These are phyloP conservation scores for Halophytophthora polymorphica DNA, from an alignment of 352 stramenopile species.

Conservation along the genomic window DNA sequence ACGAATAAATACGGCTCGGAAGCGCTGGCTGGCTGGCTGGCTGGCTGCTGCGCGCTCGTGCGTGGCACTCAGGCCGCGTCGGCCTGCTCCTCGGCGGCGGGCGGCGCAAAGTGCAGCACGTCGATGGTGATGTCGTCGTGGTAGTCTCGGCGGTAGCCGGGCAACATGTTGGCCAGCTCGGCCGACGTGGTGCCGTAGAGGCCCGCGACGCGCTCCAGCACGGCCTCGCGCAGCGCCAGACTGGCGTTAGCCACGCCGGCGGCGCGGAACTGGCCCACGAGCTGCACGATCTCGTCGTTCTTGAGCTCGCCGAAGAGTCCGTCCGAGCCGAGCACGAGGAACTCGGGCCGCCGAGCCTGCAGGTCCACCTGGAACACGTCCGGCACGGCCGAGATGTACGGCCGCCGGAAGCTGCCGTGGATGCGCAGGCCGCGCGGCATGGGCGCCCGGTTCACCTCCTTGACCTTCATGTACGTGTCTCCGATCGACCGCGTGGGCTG, in stretches of 20 bases:
- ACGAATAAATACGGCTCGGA: neutral
- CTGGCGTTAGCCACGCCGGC: slow-evolving; percentile 58
- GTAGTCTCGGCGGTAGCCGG: slow-evolving; percentile 59
- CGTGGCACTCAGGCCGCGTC: slow-evolving; percentile 15
- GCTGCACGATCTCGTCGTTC: slow-evolving; percentile 60
- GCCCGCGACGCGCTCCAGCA: slow-evolving; percentile 53
- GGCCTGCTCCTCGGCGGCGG: slow-evolving; percentile 12
- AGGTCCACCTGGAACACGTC: slow-evolving; percentile 68
- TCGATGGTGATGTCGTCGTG: slow-evolving; percentile 77
- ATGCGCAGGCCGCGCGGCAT: slow-evolving; percentile 64
- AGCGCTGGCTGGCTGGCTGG: neutral
- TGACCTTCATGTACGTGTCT: slow-evolving; percentile 78
- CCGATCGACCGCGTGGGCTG: slow-evolving; percentile 63
- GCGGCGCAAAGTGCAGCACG: slow-evolving; percentile 57
- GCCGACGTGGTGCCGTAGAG: slow-evolving; percentile 45
- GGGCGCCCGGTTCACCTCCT: slow-evolving; percentile 58
- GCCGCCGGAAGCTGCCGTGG: slow-evolving; percentile 47
- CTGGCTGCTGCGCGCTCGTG: no score
- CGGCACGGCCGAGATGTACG: slow-evolving; percentile 64
- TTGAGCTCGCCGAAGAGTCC: slow-evolving; percentile 59
- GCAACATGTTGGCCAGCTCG: slow-evolving; percentile 53
- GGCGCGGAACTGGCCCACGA: slow-evolving; percentile 43
- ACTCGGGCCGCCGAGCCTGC: slow-evolving; percentile 45
- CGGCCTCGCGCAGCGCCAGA: slow-evolving; percentile 32
- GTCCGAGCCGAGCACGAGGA: slow-evolving; percentile 62